These are phyloP conservation scores for Zasmidium angulare DNA, from an alignment of 2,329 filamentous ascomycete species.

Conservation along the genomic window DNA sequence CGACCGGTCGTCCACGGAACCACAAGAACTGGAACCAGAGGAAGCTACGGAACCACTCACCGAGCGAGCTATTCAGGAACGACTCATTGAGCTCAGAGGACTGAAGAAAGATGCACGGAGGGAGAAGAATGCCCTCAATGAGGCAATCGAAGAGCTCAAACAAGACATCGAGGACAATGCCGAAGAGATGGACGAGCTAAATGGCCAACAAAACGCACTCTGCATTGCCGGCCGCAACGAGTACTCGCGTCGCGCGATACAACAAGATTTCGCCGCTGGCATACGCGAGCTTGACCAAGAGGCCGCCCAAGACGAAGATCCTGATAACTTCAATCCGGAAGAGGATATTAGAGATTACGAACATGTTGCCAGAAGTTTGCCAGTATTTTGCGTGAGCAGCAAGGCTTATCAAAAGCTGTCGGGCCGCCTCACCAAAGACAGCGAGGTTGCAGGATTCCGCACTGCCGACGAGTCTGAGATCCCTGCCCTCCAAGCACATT, in stretches of 20 bases:
- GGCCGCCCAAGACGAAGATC: conserved; percentile 53
- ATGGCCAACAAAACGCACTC: conserved; percentile 37
- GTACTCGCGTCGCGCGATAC: conserved; percentile 56
- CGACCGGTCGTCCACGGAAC: conserved; percentile 5
- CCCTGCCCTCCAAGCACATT: conserved; percentile 59
- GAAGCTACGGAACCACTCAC: conserved; percentile 41
- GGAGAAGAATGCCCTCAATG: conserved; percentile 28
- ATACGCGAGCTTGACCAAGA: conserved; percentile 63
- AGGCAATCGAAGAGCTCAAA: conserved; percentile 33
- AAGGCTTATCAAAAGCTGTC: conserved; percentile 63
- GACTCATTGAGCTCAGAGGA: conserved; percentile 45
- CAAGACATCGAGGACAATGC: conserved; percentile 33
- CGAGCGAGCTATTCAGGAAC: conserved; percentile 40
- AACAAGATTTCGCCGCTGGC: conserved; percentile 59
- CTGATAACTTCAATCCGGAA: conserved; percentile 55
- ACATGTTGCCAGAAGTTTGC: conserved; percentile 54
- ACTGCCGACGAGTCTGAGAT: conserved; percentile 57
- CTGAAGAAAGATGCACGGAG: conserved; percentile 41
- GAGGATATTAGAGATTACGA: conserved; percentile 59
- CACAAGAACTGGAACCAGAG: not conserved
- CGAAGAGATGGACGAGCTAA: conserved; percentile 32
- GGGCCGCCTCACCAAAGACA: conserved; percentile 55
- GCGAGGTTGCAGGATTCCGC: conserved; percentile 53
- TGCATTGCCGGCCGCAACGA: conserved; percentile 59
- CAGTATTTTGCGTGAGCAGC: conserved; percentile 66